Conservation (phyloP, 768 basidiomycete genomes). For the Phallus indusiatus region DNA sequence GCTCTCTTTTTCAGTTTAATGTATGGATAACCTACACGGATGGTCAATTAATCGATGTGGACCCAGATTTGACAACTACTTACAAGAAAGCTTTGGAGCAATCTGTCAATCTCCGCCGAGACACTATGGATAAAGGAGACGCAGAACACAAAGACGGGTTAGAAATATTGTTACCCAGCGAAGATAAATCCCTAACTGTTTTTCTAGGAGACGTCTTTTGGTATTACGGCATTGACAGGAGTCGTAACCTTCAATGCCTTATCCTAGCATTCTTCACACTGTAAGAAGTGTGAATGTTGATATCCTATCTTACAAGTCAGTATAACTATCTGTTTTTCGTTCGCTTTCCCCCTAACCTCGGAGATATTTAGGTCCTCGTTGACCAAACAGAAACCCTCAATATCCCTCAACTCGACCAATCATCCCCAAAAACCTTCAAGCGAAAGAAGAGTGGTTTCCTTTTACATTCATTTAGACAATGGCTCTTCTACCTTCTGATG, state of each 20-base stretch:
- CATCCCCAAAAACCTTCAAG: slow-evolving; percentile 71
- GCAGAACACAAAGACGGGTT: slow-evolving; percentile 70
- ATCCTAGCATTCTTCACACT: slow-evolving; percentile 56
- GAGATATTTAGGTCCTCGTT: slow-evolving; percentile 38
- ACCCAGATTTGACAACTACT: slow-evolving; percentile 54
- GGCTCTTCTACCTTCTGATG: slow-evolving; percentile 66
- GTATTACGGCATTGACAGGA: slow-evolving; percentile 72
- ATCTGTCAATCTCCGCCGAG: slow-evolving; percentile 55
- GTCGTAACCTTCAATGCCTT: slow-evolving; percentile 79
- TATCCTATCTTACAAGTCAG: slow-evolving; percentile 62
- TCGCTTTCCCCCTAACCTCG: slow-evolving; percentile 6
- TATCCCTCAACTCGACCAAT: slow-evolving; percentile 65
- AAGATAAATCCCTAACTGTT: background rate
- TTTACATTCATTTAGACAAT: slow-evolving; percentile 52
- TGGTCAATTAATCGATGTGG: slow-evolving; percentile 72
- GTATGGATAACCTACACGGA: slow-evolving; percentile 91
- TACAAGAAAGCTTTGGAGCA: slow-evolving; percentile 60
- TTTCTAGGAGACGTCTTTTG: slow-evolving; percentile 68
- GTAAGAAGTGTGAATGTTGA: slow-evolving; percentile 53
- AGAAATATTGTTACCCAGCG: slow-evolving; percentile 4
- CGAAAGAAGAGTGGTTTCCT: slow-evolving; percentile 79
- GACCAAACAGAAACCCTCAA: slow-evolving; percentile 55
- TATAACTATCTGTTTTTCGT: slow-evolving; percentile 7
- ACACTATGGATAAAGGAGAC: slow-evolving; percentile 41
- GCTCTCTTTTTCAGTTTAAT: slow-evolving; percentile 49